Conservation (phyloP, 768 basidiomycete species). For the Antrodiella citrinella region DNA sequence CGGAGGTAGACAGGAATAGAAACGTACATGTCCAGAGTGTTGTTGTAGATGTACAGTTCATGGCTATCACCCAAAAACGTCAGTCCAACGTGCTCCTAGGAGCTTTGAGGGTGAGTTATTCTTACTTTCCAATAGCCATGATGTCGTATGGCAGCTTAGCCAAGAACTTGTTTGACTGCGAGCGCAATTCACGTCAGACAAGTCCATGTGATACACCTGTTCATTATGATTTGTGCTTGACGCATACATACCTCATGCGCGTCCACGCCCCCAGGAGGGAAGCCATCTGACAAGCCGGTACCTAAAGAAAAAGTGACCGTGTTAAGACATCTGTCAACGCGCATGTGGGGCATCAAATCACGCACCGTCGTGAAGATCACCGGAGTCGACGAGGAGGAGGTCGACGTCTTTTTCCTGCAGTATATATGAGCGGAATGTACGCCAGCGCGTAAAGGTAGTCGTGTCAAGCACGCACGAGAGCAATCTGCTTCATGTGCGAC, state of each 20-base stretch:
- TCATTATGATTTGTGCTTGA: background rate
- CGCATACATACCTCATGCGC: slow-evolving; percentile 52
- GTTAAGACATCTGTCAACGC: slow-evolving; percentile 5
- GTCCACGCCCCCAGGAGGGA: slow-evolving; percentile 59
- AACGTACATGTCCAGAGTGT: slow-evolving; percentile 52
- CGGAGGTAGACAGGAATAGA: slow-evolving; percentile 19
- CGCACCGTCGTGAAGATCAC: slow-evolving; percentile 66
- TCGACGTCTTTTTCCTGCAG: slow-evolving; percentile 66
- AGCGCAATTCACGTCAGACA: no score
- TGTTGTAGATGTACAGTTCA: slow-evolving; percentile 69
- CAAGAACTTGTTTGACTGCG: slow-evolving; percentile 69
- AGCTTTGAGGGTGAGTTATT: no score
- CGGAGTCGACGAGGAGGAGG: slow-evolving; percentile 74
- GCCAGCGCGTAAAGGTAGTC: no score
- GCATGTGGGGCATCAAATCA: background rate
- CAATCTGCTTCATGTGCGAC: slow-evolving; percentile 69
- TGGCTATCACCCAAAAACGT: slow-evolving; percentile 46
- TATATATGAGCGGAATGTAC: no score
- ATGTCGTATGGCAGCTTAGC: slow-evolving; percentile 71
- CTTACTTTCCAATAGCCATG: slow-evolving; percentile 78
- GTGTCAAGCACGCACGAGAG: slow-evolving; percentile 39
- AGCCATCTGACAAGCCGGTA: slow-evolving; percentile 74
- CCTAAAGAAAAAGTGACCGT: slow-evolving; percentile 27
- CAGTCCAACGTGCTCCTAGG: slow-evolving; percentile 1
- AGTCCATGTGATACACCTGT: slow-evolving; percentile 2